Evolutionary conservation across 306 rosid genomes (phyloP), one percentile per base, ranked within the genome.

Genomic region (Lotus japonicus): DNA sequence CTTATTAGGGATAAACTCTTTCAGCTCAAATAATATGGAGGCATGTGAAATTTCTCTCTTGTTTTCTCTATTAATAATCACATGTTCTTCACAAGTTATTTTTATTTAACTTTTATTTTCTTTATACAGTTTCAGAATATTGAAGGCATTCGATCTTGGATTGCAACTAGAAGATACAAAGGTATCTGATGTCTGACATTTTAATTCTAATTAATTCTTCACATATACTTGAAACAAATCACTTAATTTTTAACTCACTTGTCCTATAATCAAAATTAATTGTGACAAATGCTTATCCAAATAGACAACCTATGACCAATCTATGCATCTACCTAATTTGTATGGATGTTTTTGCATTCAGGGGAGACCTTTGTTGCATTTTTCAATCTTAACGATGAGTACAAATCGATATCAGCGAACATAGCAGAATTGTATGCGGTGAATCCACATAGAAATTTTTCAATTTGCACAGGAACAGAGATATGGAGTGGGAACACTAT

Each of bases 1-100:
- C 8, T 35, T 90, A 28, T 67, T 90, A 73, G 87, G 75, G 81
- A 90, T 88, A 45, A 84, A 90, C 79, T 69, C 80, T 39, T 67
- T 66, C 11, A 86, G 95, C 70, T 69, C 83, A 51, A 82, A 86
- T 35, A 90, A 86, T 72, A 78, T 11, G 72, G 92, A 88, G 92
- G 97, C 80, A 74, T 49, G 89, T 77, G 8, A 70, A 6, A 18
- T 63, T 14, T 59, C 26, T 33, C 11, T 48, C 15, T 12, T 41
- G 0, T 70, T 16, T 38, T 39, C n/a, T 53, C 33, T 43, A 4
- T 43, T 16, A 14, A 59, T 9, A 51, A 46, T n/a, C 5, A 41
- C 7, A 10, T 41, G 64, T 15, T 70, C 2, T 38, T 9, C 0
- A 43, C 41, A 53, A 31, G 58, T 48, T 38, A 23, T 5, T 26